Evolutionary conservation across 306 rosid species (phyloP), one percentile per base, ranked within the genome.

Genomic region (Ochetophila trinervis): DNA sequence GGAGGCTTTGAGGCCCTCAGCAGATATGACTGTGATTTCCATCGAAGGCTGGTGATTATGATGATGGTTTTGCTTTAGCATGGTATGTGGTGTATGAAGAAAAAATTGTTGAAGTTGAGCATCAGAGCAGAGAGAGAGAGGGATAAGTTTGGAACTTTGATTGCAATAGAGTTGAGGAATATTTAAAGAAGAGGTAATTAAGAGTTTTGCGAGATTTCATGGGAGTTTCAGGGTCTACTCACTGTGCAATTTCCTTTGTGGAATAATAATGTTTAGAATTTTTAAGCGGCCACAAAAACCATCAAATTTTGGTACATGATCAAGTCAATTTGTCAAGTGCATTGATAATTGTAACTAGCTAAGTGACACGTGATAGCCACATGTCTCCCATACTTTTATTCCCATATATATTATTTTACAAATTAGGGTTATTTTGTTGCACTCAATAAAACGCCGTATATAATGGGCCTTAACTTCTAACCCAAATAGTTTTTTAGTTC

Each of bases 21-120:
- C 71, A 9, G 90, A 87, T 19, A 80, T 6, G 6, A 84, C 65
- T 0, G 78, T 80, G 72, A 87, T 81, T 36, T 87, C 90, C 76
- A 85, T 68, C 59, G 48, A 23, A 30, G 69, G 72, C 47, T 63
- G 60, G 40, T 27, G 75, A 22, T 53, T 63, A 36, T 36, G n/a
- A n/a, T 14, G 40, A 8, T 36, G 18, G 14, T 16, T 16, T 49
- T 62, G 57, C 69, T 24, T 55, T 35, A 54, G 36, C 60, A 53
- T 53, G 23, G 20, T 53, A 15, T 23, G 19, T 20, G n/a, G 16
- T 8, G 3, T 14, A 13, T 20, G 34, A 48, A 35, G 35, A 21
- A 44, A 45, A 8, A 20, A 1, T 53, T 20, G 58, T 27, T 20
- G 36, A 20, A 27, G 35, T 53, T 21, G 52, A 17, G 27, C 23